Conservation (phyloP, 805 yeast species). For the Metschnikowia dekortorum region DNA sequence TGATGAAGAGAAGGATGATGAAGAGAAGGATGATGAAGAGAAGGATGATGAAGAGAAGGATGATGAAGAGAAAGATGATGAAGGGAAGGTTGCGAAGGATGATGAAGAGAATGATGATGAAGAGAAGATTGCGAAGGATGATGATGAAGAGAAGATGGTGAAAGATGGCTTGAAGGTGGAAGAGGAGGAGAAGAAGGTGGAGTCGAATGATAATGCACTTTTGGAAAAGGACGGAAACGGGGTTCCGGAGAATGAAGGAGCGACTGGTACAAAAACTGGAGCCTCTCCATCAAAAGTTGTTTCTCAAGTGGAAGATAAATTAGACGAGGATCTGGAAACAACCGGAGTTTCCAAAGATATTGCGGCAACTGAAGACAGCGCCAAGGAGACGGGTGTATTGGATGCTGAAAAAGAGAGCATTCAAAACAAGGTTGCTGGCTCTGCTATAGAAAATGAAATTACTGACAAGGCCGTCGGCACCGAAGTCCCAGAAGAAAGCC, state of each 20-base stretch:
- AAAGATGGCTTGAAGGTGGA: background rate
- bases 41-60: no score
- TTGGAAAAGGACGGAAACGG: background rate
- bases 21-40: background rate
- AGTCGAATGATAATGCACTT: no score
- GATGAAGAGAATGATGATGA: no score
- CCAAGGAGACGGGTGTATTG: background rate
- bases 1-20: background rate
- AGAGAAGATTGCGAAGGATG: no score
- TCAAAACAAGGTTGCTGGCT: background rate
- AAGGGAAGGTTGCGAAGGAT: no score
- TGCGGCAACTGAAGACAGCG: background rate
- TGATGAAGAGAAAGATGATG: no score
- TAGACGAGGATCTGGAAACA: background rate
- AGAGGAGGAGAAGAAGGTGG: background rate
- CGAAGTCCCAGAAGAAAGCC: no score
- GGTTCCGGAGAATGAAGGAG: background rate
- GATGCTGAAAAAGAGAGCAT: background rate
- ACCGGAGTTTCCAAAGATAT: background rate
- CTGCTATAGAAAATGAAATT: background rate
- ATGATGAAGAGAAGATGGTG: no score
- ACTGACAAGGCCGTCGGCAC: background rate
- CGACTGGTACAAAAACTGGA: background rate
- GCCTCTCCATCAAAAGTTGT: background rate
- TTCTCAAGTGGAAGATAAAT: background rate